These are phyloP conservation scores for Cladosporium velox DNA, from an alignment of 2,329 filamentous ascomycete genomes.

Conservation along the genomic window DNA sequence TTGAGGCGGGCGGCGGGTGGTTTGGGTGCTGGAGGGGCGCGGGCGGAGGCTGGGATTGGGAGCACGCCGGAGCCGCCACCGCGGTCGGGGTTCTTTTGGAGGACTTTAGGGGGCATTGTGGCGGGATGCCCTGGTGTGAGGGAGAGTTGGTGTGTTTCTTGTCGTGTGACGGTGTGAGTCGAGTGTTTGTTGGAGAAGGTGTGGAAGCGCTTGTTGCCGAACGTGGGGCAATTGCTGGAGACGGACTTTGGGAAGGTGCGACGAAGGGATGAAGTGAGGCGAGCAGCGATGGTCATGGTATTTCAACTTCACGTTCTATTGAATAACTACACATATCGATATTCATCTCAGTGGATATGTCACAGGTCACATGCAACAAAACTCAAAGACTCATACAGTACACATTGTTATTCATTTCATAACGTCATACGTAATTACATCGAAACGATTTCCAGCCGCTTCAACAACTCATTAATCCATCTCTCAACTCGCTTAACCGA, in stretches of 20 bases:
- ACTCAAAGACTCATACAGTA: constrained; percentile 19
- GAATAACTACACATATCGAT: neutral
- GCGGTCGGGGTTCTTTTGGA: constrained; percentile 33
- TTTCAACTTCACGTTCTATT: neutral
- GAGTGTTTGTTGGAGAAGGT: constrained; percentile 7
- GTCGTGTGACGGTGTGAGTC: constrained; percentile 4
- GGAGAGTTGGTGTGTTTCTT: neutral
- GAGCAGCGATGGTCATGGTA: neutral
- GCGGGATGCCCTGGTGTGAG: neutral
- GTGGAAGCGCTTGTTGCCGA: constrained; percentile 3
- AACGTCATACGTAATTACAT: constrained; percentile 26
- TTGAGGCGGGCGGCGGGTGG: constrained; percentile 69
- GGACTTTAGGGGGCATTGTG: constrained; percentile 37
- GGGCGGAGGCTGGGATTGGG: constrained; percentile 36
- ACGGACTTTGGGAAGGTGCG: neutral
- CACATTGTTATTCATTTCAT: constrained; percentile 19
- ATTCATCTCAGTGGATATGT: neutral
- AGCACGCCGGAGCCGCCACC: constrained; percentile 31
- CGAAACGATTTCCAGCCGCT: constrained; percentile 8
- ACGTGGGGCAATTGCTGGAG: constrained; percentile 10
- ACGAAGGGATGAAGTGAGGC: neutral
- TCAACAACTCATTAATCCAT: constrained; percentile 3
- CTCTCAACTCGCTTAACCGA: constrained; percentile 42
- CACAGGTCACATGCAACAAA: neutral
- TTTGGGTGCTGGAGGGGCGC: constrained; percentile 39